Base-by-base conservation (phyloP, 192 early-diverging fungal genomes). In the Dissophora ornata region DNA sequence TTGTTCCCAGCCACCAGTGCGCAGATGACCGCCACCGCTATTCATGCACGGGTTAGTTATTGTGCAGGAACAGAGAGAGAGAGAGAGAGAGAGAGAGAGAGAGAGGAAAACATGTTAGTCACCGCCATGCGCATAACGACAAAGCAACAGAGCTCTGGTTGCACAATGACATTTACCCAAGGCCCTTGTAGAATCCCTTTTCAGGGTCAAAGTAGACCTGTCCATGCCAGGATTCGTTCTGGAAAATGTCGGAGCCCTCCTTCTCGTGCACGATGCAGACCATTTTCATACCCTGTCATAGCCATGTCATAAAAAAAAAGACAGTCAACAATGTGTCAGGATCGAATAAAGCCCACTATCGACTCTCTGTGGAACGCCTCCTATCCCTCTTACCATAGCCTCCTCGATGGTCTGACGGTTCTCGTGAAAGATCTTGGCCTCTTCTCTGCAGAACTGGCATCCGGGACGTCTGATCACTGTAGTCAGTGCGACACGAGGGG, bases 361-460 rank as follows among this genome's bases (percentile, higher is more conserved):
- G n/a, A n/a, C n/a, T n/a, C n/a, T n/a, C n/a, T n/a, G n/a, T n/a
- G n/a, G n/a, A n/a, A n/a, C n/a, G n/a, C n/a, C n/a, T n/a, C n/a
- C n/a, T n/a, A n/a, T n/a, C n/a, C n/a, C n/a, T n/a, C 42, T 18
- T 68, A 75, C 78, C 67, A 83, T 48, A 22, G 46, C 73, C 2
- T 68, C 12, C 41, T 79, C 63, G 47, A 83, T 74, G 40, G 55
- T 57, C 1, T 78, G 33, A 22, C 74, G 69, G 28, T 67, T 30
- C 18, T 52, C 68, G 11, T 65, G 47, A 28, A 81, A 57, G 51
- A 70, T 80, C 6, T 48, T 26, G 18, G 84, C 74, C 46, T 85
- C 82, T 24, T 83, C 79, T 32, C 84, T 80, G 57, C 84, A 85
- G 41, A 85, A 79, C 45, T 81, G 77, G 58, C 84, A 85, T 33